Evolutionary conservation across 192 early-diverging fungal species (phyloP).

Genomic region (Nowakowskiella sp.): DNA sequence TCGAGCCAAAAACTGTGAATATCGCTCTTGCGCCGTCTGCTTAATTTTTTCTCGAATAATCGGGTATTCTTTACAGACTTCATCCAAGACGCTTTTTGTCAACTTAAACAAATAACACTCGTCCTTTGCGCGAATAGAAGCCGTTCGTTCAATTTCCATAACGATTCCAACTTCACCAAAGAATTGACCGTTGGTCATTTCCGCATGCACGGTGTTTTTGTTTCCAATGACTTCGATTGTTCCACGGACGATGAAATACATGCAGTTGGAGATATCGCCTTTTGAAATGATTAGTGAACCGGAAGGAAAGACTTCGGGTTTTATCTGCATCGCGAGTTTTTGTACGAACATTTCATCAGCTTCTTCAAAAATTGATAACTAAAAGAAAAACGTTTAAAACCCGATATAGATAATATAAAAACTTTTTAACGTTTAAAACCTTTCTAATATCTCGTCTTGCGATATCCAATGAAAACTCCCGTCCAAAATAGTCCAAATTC

Average conservation of each 20-base stretch:
- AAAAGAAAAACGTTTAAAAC: constrained; percentile 9
- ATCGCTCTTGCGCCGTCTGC: constrained; percentile 33
- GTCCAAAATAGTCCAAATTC: too few species aligned
- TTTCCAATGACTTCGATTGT: constrained; percentile 31
- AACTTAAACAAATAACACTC: constrained; percentile 36
- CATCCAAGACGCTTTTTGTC: constrained; percentile 23
- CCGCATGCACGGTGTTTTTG: constrained; percentile 34
- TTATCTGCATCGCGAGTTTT: constrained; percentile 19
- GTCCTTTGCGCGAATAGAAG: constrained; percentile 36
- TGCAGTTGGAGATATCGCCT: constrained; percentile 32
- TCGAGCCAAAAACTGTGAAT: constrained; percentile 14
- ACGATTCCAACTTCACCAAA: constrained; percentile 50
- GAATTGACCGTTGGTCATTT: constrained; percentile 31
- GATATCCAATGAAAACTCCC: constrained; percentile 38
- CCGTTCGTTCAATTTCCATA: constrained; percentile 37
- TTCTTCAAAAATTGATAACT: constrained; percentile 31
- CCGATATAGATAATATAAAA: constrained; percentile 5
- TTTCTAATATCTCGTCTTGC: constrained; percentile 29
- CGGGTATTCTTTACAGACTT: constrained; percentile 26
- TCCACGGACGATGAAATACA: constrained; percentile 41
- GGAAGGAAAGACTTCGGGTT: constrained; percentile 16
- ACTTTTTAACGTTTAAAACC: constrained; percentile 14
- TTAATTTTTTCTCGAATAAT: constrained; percentile 29
- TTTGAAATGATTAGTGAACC: constrained; percentile 22
- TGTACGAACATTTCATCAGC: constrained; percentile 30